Percentiles rank a stretch among this genome's conserved stretches.
These are phyloP conservation scores for Dactylellina sp. DNA, from an alignment of 2,329 filamentous ascomycete genomes.

Conservation along the genomic window DNA sequence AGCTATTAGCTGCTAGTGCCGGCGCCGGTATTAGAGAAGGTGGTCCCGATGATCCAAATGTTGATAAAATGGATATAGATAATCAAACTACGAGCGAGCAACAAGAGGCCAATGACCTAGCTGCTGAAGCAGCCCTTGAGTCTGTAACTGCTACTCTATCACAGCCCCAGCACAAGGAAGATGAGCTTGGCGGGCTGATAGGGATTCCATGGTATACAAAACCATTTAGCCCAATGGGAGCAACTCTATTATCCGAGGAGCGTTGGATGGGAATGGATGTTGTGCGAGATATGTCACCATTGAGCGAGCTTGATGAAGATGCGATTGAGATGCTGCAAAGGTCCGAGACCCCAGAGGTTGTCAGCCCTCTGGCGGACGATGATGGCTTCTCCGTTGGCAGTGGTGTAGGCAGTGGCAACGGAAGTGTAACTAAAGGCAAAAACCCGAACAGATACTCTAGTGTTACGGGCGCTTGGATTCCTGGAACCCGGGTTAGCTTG, in stretches of 20 bases:
- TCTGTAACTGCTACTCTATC: constrained; percentile 47
- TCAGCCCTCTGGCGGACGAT: constrained; percentile 28
- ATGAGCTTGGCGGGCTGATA: constrained; percentile 35
- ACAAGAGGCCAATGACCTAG: constrained; percentile 46
- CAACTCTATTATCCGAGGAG: constrained; percentile 51
- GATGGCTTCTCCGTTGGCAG: constrained; percentile 5
- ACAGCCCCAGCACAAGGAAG: constrained; percentile 38
- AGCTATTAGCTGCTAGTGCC: constrained; percentile 16
- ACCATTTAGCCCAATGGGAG: constrained; percentile 50
- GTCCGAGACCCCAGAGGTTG: constrained; percentile 28
- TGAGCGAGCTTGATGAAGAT: constrained; percentile 55
- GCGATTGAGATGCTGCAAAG: constrained; percentile 51
- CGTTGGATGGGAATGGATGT: constrained; percentile 57
- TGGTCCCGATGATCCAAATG: constrained; percentile 7
- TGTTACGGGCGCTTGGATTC: constrained; percentile 28
- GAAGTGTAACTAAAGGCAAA: constrained; percentile 15
- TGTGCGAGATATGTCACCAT: constrained; percentile 54
- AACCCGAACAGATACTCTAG: constrained; percentile 8
- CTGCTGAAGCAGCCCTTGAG: constrained; percentile 37
- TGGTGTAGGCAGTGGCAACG: constrained; percentile 1
- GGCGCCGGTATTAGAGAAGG: constrained; percentile 12
- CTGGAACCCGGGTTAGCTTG: constrained; percentile 47
- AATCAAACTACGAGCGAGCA: constrained; percentile 21
- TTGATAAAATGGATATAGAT: constrained; percentile 44
- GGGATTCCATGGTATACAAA: constrained; percentile 56